Evolutionary conservation across 2,329 filamentous ascomycete species (phyloP).

Genomic region (Stylonectria norvegica): DNA sequence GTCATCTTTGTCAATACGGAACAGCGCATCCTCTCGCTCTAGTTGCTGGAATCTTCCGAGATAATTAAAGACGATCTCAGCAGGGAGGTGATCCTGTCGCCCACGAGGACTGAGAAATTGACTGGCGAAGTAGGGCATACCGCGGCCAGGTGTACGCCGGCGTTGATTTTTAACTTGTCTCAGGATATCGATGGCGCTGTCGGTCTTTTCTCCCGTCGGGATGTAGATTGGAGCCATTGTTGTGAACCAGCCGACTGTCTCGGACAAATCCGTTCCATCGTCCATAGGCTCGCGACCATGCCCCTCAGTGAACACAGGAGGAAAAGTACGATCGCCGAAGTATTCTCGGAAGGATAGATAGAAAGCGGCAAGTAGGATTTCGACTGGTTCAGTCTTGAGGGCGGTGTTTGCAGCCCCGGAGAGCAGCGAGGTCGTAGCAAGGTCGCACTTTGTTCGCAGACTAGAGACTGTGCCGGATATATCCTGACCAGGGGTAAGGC

Average conservation of each 20-base stretch:
- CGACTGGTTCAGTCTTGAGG: constrained; percentile 24
- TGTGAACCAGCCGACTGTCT: constrained; percentile 36
- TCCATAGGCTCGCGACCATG: constrained; percentile 32
- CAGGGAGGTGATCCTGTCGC: background rate
- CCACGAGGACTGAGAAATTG: background rate
- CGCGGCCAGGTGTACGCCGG: background rate
- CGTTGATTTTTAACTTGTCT: background rate
- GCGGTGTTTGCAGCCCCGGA: background rate
- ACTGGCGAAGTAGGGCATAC: background rate
- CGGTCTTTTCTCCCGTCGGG: background rate
- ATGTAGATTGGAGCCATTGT: constrained; percentile 1
- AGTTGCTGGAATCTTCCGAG: background rate
- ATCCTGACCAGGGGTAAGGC: background rate
- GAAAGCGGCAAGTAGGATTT: constrained; percentile 26
- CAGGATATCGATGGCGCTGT: background rate
- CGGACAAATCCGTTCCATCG: constrained; percentile 22
- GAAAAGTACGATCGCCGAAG: constrained; percentile 22
- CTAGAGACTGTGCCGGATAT: background rate
- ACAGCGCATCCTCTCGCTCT: background rate
- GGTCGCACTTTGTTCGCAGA: background rate
- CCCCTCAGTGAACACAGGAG: constrained; percentile 26
- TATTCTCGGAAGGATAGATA: constrained; percentile 14
- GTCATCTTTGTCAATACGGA: background rate
- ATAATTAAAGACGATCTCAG: background rate
- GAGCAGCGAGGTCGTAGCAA: constrained; percentile 4